Base-by-base conservation (phyloP, 768 basidiomycete species). In the Leccinellum luteum region DNA sequence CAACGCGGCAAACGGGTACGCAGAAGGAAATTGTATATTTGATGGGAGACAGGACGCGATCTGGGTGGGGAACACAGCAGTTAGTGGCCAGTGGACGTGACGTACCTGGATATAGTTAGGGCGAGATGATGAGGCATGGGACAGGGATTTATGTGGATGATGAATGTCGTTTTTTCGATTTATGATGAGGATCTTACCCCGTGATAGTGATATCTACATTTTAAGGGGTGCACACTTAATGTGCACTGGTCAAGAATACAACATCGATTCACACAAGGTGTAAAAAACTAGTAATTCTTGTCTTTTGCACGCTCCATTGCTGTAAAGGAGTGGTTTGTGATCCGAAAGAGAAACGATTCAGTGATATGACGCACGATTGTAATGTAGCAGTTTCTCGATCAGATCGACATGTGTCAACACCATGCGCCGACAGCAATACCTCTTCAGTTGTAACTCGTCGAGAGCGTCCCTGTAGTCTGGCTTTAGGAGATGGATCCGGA, bases 401-500 rank as follows among this genome's bases (percentile, higher is more conserved):
- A 98, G 80, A 75, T 98, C 96, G 55, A 98, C 96, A 71, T 98
- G 96, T 0, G 96, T 98, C 54, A 98, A 77, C 6, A 98, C 92
- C 96, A 98, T 98, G 48, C 96, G 84, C 48, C 95, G 82, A 74
- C 96, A 98, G 75, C 96, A 98, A 69, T 98, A 98, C 55, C 96
- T 78, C 73, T 92, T 95, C 47, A 98, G 75, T 63, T 94, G 90
- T 2, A 96, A 77, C 64, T 90, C 86, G 60, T 95, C 93, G 45
- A 97, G 81, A 5, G 94, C 93, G 54, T 96, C 93, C 64, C 94
- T 96, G 62, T 1, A 21, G 21, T 35, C 12, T 8, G 28, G 48
- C 19, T 43, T 43, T 27, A 50, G 50, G 25, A 56, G 60, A 3
- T 23, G 50, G 35, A 32, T 12, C 17, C 35, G 23, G 49, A 41